phyloP scores from a whole-genome alignment of 192 early-diverging fungal species.

The Coemansia sp. region DNA sequence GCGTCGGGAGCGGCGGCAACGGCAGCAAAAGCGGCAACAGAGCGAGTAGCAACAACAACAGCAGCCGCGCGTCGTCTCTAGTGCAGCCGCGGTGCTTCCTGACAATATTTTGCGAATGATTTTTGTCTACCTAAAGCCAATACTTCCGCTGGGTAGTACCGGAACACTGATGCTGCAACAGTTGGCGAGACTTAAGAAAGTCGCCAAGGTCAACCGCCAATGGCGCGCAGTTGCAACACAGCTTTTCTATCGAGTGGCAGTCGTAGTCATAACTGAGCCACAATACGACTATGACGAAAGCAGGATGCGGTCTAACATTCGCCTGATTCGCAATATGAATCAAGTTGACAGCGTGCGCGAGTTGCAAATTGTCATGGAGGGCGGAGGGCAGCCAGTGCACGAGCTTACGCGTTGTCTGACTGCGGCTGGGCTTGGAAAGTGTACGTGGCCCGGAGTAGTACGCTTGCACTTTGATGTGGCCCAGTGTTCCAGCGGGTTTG shows the following conservation, averaged over 20 bases:
- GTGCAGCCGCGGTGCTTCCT: neutral
- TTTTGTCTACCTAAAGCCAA: neutral
- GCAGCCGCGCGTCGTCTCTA: neutral
- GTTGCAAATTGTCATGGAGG: neutral
- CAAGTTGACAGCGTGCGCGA: neutral
- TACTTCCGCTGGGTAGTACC: neutral
- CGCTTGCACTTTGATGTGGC: neutral
- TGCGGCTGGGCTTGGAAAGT: neutral
- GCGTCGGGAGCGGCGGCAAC: no score
- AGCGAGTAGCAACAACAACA: neutral
- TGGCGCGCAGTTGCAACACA: neutral
- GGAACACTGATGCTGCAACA: slow-evolving; percentile 17
- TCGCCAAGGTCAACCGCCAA: slow-evolving; percentile 10
- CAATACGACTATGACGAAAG: neutral
- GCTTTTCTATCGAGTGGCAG: neutral
- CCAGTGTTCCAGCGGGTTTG: neutral
- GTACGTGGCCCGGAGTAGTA: no score
- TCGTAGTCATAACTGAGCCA: neutral
- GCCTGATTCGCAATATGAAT: neutral
- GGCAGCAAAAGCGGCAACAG: no score
- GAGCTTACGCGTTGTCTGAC: neutral
- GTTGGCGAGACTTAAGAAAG: slow-evolving; percentile 16
- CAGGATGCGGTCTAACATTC: neutral
- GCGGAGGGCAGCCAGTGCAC: neutral
- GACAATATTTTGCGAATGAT: neutral